phyloP scores from a whole-genome alignment of 495 filamentous ascomycete species.

The Jackrogersella multiformis region DNA sequence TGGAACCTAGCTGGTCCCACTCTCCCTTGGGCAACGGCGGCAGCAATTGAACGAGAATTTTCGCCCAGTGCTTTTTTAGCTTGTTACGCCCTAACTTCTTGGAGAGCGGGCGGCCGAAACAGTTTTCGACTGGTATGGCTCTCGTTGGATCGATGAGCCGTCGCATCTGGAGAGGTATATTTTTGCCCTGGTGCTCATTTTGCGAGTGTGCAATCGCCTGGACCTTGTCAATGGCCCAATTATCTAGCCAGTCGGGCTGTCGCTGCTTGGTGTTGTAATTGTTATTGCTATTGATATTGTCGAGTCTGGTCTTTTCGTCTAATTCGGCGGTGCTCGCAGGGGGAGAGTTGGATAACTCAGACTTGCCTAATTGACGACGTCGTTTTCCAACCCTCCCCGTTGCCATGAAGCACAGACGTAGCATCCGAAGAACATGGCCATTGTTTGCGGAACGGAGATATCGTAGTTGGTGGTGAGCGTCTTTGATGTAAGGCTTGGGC shows the following conservation, averaged over 20 bases:
- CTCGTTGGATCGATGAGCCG: constrained; percentile 56
- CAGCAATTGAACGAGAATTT: constrained; percentile 63
- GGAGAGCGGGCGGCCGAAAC: constrained; percentile 69
- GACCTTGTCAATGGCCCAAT: constrained; percentile 52
- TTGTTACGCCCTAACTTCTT: constrained; percentile 65
- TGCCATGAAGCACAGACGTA: constrained; percentile 69
- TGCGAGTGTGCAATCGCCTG: constrained; percentile 45
- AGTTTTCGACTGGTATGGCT: constrained; percentile 66
- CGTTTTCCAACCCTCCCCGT: constrained; percentile 81
- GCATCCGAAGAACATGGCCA: constrained; percentile 69
- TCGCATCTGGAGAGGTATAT: constrained; percentile 51
- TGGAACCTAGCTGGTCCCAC: constrained; percentile 66
- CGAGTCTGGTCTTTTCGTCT: constrained; percentile 19
- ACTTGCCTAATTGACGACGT: constrained; percentile 66
- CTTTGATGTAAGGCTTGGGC: constrained; percentile 29
- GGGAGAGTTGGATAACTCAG: constrained; percentile 54
- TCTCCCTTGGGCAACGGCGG: constrained; percentile 77
- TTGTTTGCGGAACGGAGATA: constrained; percentile 55
- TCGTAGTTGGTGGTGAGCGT: constrained; percentile 51
- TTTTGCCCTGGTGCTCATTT: constrained; percentile 28
- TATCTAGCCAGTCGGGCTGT: constrained; percentile 53
- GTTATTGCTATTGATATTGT: background rate
- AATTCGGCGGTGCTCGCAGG: constrained; percentile 51
- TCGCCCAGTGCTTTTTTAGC: constrained; percentile 66
- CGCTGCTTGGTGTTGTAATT: too few relatives aligned